Conservation (phyloP, 768 basidiomycete genomes). For the Trametes gibbosa region DNA sequence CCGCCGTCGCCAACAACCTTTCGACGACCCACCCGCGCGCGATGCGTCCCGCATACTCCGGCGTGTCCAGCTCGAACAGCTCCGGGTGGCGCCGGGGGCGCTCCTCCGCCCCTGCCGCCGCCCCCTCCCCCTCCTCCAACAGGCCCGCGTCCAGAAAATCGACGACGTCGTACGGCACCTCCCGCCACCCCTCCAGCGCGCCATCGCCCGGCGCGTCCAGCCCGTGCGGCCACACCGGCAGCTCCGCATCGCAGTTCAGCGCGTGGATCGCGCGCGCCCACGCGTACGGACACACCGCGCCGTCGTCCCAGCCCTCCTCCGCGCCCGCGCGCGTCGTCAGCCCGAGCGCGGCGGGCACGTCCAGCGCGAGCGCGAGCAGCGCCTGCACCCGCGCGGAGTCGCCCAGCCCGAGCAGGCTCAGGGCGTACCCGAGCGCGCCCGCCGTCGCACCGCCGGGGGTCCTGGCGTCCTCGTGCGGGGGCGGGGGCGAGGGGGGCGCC, state of each 20-base stretch:
- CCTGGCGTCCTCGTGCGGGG: conserved; percentile 6
- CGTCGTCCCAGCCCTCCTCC: conserved; percentile 47
- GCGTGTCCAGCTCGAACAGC: conserved; percentile 76
- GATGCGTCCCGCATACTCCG: conserved; percentile 73
- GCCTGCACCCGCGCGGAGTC: conserved; percentile 14
- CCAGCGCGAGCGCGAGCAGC: conserved; percentile 15
- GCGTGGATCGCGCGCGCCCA: conserved; percentile 75
- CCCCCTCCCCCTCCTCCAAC: conserved; percentile 18
- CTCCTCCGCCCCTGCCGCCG: conserved; percentile 7
- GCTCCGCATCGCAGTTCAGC: conserved; percentile 65
- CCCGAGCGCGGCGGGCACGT: conserved; percentile 11
- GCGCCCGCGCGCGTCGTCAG: conserved; percentile 14
- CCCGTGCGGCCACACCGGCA: conserved; percentile 70
- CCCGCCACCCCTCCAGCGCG: conserved; percentile 7
- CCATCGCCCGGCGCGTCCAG: conserved; percentile 43
- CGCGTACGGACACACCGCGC: conserved; percentile 65
- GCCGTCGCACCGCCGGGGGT: background rate
- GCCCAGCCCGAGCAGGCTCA: conserved; percentile 3
- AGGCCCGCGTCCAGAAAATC: background rate
- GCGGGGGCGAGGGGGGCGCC: background rate
- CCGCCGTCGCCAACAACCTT: conserved; percentile 78
- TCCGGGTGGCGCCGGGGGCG: conserved; percentile 26
- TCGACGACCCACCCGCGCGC: conserved; percentile 69
- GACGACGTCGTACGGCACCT: conserved; percentile 1
- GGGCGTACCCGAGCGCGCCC: conserved; percentile 2